Percentiles rank a stretch among this genome's conserved stretches.
Evolutionary conservation across 345 rosid genomes (phyloP).

Genomic region (Anacardium occidentale): DNA sequence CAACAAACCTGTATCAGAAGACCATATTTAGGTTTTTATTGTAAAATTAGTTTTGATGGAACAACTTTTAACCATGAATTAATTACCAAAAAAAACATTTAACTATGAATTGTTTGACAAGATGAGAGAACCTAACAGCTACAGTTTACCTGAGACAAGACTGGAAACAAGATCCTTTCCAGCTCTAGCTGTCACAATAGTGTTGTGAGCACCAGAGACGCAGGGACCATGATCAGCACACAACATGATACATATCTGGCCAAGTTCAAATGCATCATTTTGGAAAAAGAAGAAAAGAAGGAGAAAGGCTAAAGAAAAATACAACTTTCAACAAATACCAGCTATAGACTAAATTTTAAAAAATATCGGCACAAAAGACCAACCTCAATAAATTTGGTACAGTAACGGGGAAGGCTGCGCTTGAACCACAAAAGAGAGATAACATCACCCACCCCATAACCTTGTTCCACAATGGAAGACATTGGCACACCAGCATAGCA

Average conservation of each 20-base stretch:
- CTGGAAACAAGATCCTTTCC: conserved; percentile 99
- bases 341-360: neutral
- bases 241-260: conserved; percentile 92
- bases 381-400: conserved; percentile 92
- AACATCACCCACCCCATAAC: conserved; percentile 94
- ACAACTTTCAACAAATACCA: conserved; percentile 1
- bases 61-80: neutral
- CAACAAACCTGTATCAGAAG: conserved; percentile 65
- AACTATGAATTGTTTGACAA: neutral
- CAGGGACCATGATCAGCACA: conserved; percentile 99
- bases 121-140: conserved; percentile 1
- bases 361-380: conserved; percentile 8
- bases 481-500: conserved; percentile 98
- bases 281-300: neutral
- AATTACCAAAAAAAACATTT: too few species aligned
- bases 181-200: conserved; percentile 96
- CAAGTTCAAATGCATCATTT: conserved; percentile 14
- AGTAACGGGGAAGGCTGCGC: conserved; percentile 95
- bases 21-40: conserved; percentile 16
- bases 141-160: conserved; percentile 72
- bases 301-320: neutral
- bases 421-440: conserved; percentile 97
- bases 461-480: conserved; percentile 92
- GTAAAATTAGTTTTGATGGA: neutral
- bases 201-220: conserved; percentile 96